Conservation (phyloP, 306 rosid species). For the Prinsepia uniflora region DNA sequence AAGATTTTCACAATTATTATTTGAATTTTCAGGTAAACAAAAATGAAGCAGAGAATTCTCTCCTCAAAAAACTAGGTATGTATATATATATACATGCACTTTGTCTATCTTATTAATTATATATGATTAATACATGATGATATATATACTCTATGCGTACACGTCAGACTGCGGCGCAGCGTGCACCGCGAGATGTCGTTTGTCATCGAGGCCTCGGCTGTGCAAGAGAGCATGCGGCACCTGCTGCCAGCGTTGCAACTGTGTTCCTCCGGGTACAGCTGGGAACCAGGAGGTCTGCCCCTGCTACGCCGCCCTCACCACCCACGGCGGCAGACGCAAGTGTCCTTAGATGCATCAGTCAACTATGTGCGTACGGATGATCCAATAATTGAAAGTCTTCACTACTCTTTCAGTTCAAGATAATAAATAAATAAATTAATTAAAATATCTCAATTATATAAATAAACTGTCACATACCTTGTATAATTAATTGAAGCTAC, state of each 20-base stretch:
- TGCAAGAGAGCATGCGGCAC: slow-evolving; percentile 51
- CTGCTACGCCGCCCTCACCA: slow-evolving; percentile 46
- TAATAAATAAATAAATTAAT: neutral
- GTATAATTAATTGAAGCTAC: neutral
- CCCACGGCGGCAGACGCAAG: slow-evolving; percentile 46
- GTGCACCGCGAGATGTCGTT: slow-evolving; percentile 37
- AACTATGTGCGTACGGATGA: too few species aligned
- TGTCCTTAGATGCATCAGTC: slow-evolving; percentile 35
- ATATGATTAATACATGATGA: neutral
- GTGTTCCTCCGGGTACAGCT: slow-evolving; percentile 54
- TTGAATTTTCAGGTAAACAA: slow-evolving; percentile 4
- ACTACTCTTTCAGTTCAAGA: neutral
- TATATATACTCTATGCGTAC: too few species aligned
- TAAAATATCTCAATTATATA: too few species aligned
- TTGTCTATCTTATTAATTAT: neutral
- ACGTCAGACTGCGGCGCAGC: slow-evolving; percentile 37
- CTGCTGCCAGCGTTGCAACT: slow-evolving; percentile 44
- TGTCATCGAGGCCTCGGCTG: slow-evolving; percentile 31
- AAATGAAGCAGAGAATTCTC: neutral
- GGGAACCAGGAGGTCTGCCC: slow-evolving; percentile 42
- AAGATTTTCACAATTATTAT: neutral
- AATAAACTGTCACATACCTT: neutral
- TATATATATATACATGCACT: too few species aligned
- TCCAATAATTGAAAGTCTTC: neutral
- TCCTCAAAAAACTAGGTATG: slow-evolving; percentile 9